Percentiles rank a stretch among this genome's conserved stretches.
Conservation (phyloP, 805 yeast genomes). For the Saturnispora silvae region DNA sequence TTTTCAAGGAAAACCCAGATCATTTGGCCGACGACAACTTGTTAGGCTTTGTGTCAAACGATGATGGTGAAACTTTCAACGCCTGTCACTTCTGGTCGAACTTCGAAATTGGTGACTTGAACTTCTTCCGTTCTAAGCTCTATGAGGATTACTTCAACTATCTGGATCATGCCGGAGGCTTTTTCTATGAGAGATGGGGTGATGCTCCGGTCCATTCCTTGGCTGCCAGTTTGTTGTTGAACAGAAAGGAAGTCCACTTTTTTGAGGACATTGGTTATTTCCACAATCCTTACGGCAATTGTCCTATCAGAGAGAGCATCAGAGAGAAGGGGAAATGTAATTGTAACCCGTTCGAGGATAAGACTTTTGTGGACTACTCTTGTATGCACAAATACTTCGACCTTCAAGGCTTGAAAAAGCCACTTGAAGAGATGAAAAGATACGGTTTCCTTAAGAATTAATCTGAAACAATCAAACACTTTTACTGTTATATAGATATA, state of each 20-base stretch:
- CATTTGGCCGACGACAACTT: conserved; percentile 49
- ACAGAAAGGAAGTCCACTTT: conserved; percentile 59
- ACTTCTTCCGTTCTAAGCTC: conserved; percentile 61
- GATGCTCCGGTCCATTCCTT: conserved; percentile 87
- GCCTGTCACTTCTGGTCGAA: conserved; percentile 87
- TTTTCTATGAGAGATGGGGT: conserved; percentile 88
- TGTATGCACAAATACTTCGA: conserved; percentile 56
- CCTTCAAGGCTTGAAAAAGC: conserved; percentile 39
- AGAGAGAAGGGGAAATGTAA: conserved; percentile 53
- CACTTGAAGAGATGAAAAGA: conserved; percentile 2
- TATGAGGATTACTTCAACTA: conserved; percentile 59
- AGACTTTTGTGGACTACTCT: conserved; percentile 62
- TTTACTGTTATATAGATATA: background rate
- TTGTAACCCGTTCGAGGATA: conserved; percentile 64
- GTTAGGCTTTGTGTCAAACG: conserved; percentile 57
- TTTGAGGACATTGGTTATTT: conserved; percentile 77
- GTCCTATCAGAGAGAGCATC: conserved; percentile 58
- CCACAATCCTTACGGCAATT: conserved; percentile 69
- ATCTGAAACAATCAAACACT: background rate
- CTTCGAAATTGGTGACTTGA: conserved; percentile 68
- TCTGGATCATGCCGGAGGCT: conserved; percentile 74
- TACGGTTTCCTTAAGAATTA: conserved; percentile 2
- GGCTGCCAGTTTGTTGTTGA: conserved; percentile 69
- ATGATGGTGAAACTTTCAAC: conserved; percentile 58
- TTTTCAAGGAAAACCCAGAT: conserved; percentile 50